Evolutionary conservation across 2,329 filamentous ascomycete species (phyloP).

Genomic region (Ustilaginoidea virens): DNA sequence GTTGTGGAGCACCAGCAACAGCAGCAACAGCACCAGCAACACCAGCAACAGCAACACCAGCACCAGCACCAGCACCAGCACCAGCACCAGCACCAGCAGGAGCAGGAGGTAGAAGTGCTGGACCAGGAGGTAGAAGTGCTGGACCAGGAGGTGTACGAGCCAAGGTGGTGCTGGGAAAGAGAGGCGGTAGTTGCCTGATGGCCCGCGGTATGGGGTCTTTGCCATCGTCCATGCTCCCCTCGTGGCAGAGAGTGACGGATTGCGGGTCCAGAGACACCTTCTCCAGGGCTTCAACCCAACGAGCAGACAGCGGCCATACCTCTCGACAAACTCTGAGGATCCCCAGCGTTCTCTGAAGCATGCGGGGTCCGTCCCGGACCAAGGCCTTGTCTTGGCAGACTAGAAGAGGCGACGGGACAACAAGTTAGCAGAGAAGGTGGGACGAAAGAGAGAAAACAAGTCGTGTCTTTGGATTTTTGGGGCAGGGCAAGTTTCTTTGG

Average conservation of each 20-base stretch:
- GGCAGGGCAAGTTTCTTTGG: too few species aligned
- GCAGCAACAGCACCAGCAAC: too few species aligned
- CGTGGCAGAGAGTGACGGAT: slow-evolving; percentile 20
- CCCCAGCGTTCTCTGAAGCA: slow-evolving; percentile 28
- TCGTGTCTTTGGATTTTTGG: too few species aligned
- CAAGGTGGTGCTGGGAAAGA: slow-evolving; percentile 2
- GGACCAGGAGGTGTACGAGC: neutral
- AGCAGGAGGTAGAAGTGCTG: too few species aligned
- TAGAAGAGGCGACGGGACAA: too few species aligned
- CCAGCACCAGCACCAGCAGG: too few species aligned
- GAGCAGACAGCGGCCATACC: slow-evolving; percentile 36
- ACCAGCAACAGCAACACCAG: too few species aligned
- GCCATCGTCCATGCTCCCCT: slow-evolving; percentile 36
- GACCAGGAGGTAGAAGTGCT: neutral
- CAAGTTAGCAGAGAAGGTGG: too few species aligned
- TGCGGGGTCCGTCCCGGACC: slow-evolving; percentile 24
- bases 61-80: too few species aligned
- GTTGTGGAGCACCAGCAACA: too few species aligned
- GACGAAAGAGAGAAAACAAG: neutral
- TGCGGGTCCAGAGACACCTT: slow-evolving; percentile 29
- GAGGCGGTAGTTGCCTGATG: slow-evolving; percentile 7
- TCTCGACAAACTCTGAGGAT: slow-evolving; percentile 33
- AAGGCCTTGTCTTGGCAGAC: slow-evolving; percentile 25
- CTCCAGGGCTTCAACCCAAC: slow-evolving; percentile 35
- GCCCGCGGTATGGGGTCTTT: slow-evolving; percentile 16